phyloP scores from a whole-genome alignment of 2,329 filamentous ascomycete genomes.

The Aspergillus sp. region DNA sequence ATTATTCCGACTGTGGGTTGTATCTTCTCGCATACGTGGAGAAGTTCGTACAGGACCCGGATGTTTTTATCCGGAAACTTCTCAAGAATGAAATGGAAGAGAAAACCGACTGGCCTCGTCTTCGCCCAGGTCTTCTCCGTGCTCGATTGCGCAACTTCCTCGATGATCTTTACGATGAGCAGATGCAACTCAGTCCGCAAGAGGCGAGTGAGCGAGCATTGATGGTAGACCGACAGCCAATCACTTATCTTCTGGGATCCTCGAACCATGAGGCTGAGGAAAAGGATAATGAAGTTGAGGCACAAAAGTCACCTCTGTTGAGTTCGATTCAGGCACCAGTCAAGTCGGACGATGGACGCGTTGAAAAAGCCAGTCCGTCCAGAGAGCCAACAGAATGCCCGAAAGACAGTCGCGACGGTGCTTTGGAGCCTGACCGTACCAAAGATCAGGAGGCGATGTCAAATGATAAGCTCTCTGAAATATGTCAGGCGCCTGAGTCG shows the following conservation, averaged over 20 bases:
- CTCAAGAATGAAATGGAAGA: slow-evolving; percentile 63
- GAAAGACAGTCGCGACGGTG: background rate
- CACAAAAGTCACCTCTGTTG: background rate
- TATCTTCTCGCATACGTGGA: slow-evolving; percentile 82
- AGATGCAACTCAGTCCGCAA: slow-evolving; percentile 41
- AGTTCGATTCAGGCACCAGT: too few relatives aligned
- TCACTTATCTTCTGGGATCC: slow-evolving; percentile 32
- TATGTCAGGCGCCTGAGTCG: background rate
- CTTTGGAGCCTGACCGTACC: background rate
- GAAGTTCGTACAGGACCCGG: slow-evolving; percentile 74
- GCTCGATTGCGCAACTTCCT: slow-evolving; percentile 64
- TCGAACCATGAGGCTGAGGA: slow-evolving; percentile 3
- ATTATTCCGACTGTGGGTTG: slow-evolving; percentile 85
- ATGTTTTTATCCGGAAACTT: slow-evolving; percentile 65
- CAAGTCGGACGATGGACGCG: background rate
- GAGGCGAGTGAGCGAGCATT: slow-evolving; percentile 36
- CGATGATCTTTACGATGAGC: slow-evolving; percentile 59
- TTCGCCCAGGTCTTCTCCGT: slow-evolving; percentile 59
- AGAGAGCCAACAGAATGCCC: background rate
- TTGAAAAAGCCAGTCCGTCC: background rate
- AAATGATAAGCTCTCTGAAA: background rate
- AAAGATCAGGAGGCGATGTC: background rate
- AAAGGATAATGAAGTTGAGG: background rate
- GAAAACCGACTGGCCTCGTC: slow-evolving; percentile 52
- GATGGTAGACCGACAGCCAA: slow-evolving; percentile 27